Conservation (phyloP, 441 rosid species). For the Adansonia gregorii region DNA sequence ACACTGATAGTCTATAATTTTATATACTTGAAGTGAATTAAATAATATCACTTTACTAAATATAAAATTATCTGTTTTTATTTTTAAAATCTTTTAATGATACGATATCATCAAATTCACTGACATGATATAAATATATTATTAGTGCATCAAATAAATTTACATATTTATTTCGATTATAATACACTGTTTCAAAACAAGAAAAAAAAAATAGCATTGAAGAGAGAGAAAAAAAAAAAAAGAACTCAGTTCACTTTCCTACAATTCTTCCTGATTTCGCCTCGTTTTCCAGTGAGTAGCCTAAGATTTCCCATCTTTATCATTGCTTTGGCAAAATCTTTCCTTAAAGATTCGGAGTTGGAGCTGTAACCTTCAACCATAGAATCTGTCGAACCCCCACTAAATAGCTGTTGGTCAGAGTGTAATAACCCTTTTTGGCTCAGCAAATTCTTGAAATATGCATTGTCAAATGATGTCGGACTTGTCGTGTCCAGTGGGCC, state of each 20-base stretch:
- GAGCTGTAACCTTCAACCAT: conserved; percentile 26
- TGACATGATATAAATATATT: too few relatives aligned
- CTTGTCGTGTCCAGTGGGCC: conserved; percentile 32
- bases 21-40: too few relatives aligned
- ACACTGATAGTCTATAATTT: too few relatives aligned
- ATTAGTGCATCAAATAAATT: too few relatives aligned
- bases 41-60: too few relatives aligned
- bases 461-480: conserved; percentile 28
- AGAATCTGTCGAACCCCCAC: conserved; percentile 36
- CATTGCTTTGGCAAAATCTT: conserved; percentile 36
- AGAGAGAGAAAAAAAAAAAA: too few relatives aligned
- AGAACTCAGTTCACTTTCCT: conserved; percentile 23
- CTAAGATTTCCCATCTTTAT: conserved; percentile 35
- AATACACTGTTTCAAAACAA: too few relatives aligned
- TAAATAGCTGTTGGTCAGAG: conserved; percentile 32
- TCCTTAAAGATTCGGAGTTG: conserved; percentile 12
- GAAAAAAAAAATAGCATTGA: too few relatives aligned
- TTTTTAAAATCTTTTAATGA: too few relatives aligned
- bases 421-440: conserved; percentile 29
- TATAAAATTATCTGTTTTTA: too few relatives aligned
- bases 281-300: conserved; percentile 24
- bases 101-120: too few relatives aligned
- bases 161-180: too few relatives aligned
- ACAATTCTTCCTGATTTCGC: conserved; percentile 27
- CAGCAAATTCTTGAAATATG: conserved; percentile 31